Base-by-base conservation (phyloP, 495 filamentous ascomycete genomes). In the Penicillium cinerascens region DNA sequence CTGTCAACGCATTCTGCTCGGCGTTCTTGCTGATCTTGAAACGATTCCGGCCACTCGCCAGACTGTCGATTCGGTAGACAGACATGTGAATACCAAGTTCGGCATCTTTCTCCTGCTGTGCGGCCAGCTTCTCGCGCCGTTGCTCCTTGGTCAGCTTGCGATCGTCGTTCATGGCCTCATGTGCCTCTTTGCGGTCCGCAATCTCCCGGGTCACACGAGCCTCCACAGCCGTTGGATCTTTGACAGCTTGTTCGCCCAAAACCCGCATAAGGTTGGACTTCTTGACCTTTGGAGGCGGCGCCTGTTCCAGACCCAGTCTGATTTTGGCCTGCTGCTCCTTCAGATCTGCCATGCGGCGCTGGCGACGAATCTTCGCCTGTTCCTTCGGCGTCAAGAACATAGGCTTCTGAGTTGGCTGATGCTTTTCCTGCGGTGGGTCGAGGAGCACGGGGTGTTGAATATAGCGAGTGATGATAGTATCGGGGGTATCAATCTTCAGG, bases 311-410 rank as follows among this genome's bases (percentile, higher is more conserved):
- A 44, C 93, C 93, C 4, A 98, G 78, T 36, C 92, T 78, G 51
- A 96, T 91, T 77, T 97, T 97, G 46, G 92, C 91, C 70, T 98
- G 93, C 53, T 91, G 85, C 72, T 97, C 93, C 67, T 97, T 97
- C 50, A 95, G 76, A 37, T 95, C 87, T 33, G 86, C 90, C 81
- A 93, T 92, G 42, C 95, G 85, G 46, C 89, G 83, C 69, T 96
- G 92, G 6, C 95, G 85, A 26, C 93, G 87, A 38, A 93, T 76
- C 64, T 99, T 99, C 36, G 87, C 83, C 68, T 92, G 89, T 70
- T 99, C 95, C 60, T 88, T 89, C 8, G 85, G 75, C 15, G 93
- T 99, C 20, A 97, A 81, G 64, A 86, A 92, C 86, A 99, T 92
- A 13, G 93, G 89, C 67, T 96, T 96, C 17, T 87, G 83, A 33